Percentiles rank a stretch among this genome's conserved stretches.
Evolutionary conservation across 148 eudicot genomes (phyloP).

Genomic region (Arbutus unedo): DNA sequence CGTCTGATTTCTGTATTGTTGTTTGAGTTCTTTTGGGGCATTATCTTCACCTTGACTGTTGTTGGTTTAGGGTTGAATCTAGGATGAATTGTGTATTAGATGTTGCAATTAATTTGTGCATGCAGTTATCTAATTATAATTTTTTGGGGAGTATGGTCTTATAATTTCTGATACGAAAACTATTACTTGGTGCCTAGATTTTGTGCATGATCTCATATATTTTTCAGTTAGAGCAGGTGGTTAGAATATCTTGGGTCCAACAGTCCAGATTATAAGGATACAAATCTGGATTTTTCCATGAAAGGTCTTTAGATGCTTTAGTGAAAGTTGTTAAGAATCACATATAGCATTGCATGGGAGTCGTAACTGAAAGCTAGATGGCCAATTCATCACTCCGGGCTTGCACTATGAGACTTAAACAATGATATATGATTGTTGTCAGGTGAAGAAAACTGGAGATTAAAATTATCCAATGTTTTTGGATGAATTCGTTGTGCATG

Average conservation of each 20-base stretch:
- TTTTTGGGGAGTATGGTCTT: not conserved
- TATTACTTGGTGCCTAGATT: not conserved
- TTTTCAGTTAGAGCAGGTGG: not conserved
- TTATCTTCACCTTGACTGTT: not conserved
- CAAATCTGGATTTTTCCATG: not conserved
- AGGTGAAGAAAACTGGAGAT: not conserved
- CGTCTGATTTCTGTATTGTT: not conserved
- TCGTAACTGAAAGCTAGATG: not conserved
- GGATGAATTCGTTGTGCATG: not conserved
- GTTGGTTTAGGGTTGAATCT: not conserved
- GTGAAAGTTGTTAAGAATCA: not conserved
- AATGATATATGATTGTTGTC: not conserved
- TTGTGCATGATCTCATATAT: not conserved
- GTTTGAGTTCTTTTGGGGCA: not conserved
- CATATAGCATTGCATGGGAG: not conserved
- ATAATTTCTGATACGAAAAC: not conserved
- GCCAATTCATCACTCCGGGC: not conserved
- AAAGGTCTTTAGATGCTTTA: not conserved
- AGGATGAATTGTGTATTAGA: not conserved
- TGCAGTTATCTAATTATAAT: not conserved
- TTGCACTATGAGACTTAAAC: not conserved
- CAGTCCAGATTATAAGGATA: not conserved
- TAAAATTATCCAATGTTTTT: not conserved
- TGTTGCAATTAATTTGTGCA: not conserved
- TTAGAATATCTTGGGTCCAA: not conserved